Base-by-base conservation (phyloP, 345 rosid species). In the Geranium brycei region DNA sequence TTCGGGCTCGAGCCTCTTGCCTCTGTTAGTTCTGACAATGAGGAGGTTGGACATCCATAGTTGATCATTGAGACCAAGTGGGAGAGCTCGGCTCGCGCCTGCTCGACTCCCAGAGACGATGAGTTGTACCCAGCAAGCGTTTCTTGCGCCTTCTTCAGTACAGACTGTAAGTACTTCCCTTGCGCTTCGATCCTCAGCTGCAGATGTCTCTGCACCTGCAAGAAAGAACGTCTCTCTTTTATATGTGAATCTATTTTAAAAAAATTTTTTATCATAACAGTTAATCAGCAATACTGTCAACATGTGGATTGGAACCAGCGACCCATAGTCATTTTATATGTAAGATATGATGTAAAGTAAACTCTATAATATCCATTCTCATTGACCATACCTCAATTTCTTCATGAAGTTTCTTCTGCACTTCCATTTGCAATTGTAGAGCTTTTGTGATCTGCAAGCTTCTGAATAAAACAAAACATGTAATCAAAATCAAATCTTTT, bases 161-260 rank as follows among this genome's bases (percentile, higher is more conserved):
- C 96, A 1, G 99, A 79, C 32, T 85, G 91, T 61, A 93, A 67
- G 75, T 93, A 93, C 78, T 90, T 93, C 51, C 96, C 97, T 78
- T 93, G 97, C 63, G 99, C 97, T 73, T 93, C 99, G 51, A 93
- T 93, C 72, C 95, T 85, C 75, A 89, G 88, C 75, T 87, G 99
- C 60, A 93, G 79, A 79, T 81, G 96, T 71, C 84, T 87, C 78
- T 93, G 97, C 55, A 92, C 98, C 98, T 92, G 77, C 71, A 70
- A 67, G 66, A 51, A 40, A 61, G 28, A 23, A 23, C 28, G 28
- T 23, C 28, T 23, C 28, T 23, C 28, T 23, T 23, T 23, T 23
- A 23, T 23, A 23, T 23, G 28, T 23, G 28, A 23, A 23, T 23
- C 28, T 23, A 23, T 23, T 23, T 23, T 23, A 23, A 23, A n/a